Evolutionary conservation across 2,329 filamentous ascomycete genomes (phyloP).

Genomic region (Calonectria hongkongensis): DNA sequence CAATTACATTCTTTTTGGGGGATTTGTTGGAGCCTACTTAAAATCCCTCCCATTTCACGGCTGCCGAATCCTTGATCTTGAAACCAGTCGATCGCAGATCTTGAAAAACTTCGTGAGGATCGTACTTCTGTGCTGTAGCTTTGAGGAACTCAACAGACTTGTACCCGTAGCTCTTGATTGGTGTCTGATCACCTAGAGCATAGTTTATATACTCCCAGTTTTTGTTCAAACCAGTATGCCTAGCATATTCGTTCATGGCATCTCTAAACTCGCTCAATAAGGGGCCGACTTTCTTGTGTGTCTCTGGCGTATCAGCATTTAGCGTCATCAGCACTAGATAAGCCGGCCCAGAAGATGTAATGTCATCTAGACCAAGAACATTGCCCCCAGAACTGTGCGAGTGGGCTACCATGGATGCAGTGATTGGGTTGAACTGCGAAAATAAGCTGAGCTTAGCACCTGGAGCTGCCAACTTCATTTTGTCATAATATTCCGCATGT

Average conservation of each 20-base stretch:
- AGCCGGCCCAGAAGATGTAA: background rate
- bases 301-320: background rate
- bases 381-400: background rate
- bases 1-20: too few relatives aligned
- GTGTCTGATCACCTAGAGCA: background rate
- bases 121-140: background rate
- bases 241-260: background rate
- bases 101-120: background rate
- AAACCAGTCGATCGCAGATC: background rate
- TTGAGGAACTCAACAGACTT: background rate
- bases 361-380: background rate
- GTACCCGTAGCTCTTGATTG: background rate
- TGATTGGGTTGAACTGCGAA: background rate
- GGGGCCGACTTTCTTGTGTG: background rate
- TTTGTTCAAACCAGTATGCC: background rate
- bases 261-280: background rate
- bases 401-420: conserved; percentile 5
- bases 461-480: background rate
- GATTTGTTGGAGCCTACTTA: background rate
- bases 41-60: background rate
- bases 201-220: conserved; percentile 22
- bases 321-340: background rate
- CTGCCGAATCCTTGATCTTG: background rate
- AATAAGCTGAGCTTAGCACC: background rate
- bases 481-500: background rate